phyloP scores from a whole-genome alignment of 1,284 basidiomycete genomes.

The Apiotrichum laibachii region DNA sequence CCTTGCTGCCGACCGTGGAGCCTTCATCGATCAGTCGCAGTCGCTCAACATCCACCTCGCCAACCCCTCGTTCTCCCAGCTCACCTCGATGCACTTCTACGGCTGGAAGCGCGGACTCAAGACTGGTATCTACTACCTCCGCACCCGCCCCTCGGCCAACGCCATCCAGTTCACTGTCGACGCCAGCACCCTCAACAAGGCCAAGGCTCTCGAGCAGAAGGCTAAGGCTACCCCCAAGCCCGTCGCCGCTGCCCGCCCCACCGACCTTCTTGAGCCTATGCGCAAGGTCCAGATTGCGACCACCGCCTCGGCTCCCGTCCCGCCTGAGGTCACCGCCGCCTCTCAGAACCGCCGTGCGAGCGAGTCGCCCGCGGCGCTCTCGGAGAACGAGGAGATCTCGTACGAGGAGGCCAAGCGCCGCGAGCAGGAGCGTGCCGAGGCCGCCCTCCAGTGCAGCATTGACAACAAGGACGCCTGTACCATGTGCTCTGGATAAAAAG shows the following conservation, averaged over 20 bases:
- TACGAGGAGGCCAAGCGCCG: constrained; percentile 53
- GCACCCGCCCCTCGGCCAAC: constrained; percentile 88
- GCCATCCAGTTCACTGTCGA: constrained; percentile 99
- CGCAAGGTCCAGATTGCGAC: constrained; percentile 45
- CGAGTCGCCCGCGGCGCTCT: constrained; percentile 37
- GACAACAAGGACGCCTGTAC: constrained; percentile 54
- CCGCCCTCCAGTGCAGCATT: constrained; percentile 51
- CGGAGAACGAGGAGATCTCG: constrained; percentile 51
- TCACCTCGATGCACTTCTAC: constrained; percentile 99
- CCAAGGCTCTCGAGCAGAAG: constrained; percentile 17
- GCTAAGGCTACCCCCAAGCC: constrained; percentile 52
- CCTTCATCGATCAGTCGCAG: constrained; percentile 93
- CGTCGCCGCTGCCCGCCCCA: background rate
- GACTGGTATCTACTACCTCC: constrained; percentile 93
- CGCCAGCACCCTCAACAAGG: constrained; percentile 65
- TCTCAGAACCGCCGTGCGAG: constrained; percentile 21
- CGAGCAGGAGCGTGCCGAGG: constrained; percentile 51
- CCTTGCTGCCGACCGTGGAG: constrained; percentile 95
- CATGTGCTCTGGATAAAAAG: constrained; percentile 50
- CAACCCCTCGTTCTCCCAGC: constrained; percentile 85
- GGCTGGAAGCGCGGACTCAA: constrained; percentile 99
- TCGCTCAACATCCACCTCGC: constrained; percentile 88
- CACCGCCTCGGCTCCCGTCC: constrained; percentile 30
- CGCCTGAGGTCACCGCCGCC: constrained; percentile 25
- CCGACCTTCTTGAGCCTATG: constrained; percentile 38